Evolutionary conservation across 2,329 filamentous ascomycete species (phyloP).

Genomic region (Pseudogymnoascus destructans): DNA sequence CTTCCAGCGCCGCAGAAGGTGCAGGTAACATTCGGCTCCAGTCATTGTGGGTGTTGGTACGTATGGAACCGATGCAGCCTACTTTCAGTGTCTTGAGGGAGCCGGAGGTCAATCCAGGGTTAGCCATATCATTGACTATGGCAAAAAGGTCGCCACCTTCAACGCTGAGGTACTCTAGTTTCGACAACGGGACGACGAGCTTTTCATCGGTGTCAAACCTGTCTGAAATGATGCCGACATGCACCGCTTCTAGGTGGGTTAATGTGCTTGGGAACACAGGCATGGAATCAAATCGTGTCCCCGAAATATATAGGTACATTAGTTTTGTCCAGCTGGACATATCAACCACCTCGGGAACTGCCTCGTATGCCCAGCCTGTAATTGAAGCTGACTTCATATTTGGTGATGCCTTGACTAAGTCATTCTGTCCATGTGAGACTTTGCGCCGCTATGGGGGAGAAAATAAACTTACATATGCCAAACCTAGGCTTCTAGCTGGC

Average conservation of each 20-base stretch:
- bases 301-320: not conserved
- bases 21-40: not conserved
- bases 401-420: not conserved
- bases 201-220: not conserved
- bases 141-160: not conserved
- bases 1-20: not conserved
- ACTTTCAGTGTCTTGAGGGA: not conserved
- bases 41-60: not conserved
- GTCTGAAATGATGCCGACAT: not conserved
- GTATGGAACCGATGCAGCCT: not conserved
- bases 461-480: not conserved
- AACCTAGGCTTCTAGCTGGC: not conserved
- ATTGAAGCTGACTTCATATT: not conserved
- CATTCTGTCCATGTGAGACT: not conserved
- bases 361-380: not conserved
- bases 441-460: not conserved
- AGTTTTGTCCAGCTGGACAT: not conserved
- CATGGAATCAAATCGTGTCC: not conserved
- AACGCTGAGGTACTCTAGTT: not conserved
- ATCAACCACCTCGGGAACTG: not conserved
- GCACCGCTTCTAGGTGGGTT: not conserved
- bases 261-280: not conserved
- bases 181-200: not conserved
- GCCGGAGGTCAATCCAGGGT: not conserved
- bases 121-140: not conserved